Evolutionary conservation across 2,329 filamentous ascomycete genomes (phyloP).

Genomic region (Neofusicoccum ribis): DNA sequence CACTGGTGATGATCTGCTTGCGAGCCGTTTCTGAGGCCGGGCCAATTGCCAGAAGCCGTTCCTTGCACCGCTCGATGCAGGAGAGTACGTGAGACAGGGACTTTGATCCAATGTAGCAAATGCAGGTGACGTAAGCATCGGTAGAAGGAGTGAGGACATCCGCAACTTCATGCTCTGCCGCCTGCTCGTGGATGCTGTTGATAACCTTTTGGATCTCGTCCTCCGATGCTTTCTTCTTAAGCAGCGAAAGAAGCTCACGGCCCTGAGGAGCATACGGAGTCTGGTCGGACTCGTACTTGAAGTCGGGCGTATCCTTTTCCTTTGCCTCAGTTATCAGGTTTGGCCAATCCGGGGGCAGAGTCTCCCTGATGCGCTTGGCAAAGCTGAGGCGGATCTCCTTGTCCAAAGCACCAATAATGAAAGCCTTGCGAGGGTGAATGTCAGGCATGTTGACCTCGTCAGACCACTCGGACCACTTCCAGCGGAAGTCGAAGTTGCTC

Average conservation of each 20-base stretch:
- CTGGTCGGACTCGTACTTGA: constrained; percentile 78
- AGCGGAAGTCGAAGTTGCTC: constrained; percentile 98
- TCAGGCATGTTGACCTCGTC: constrained; percentile 77
- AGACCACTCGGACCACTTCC: constrained; percentile 96
- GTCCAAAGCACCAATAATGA: constrained; percentile 86
- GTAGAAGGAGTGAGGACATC: constrained; percentile 85
- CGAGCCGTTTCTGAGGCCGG: constrained; percentile 73
- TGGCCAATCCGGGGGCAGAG: constrained; percentile 81
- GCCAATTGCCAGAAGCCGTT: constrained; percentile 78
- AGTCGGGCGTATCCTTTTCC: constrained; percentile 93
- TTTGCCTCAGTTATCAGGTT: constrained; percentile 79
- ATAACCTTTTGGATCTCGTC: constrained; percentile 84
- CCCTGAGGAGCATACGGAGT: constrained; percentile 83
- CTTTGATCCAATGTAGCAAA: constrained; percentile 92
- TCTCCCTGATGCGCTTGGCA: constrained; percentile 92
- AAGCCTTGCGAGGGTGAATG: constrained; percentile 86
- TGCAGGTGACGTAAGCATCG: constrained; percentile 89
- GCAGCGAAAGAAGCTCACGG: constrained; percentile 74
- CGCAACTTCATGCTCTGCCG: constrained; percentile 63
- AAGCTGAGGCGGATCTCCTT: constrained; percentile 98
- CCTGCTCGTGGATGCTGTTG: constrained; percentile 76
- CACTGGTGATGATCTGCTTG: constrained; percentile 83
- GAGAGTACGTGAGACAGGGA: constrained; percentile 94
- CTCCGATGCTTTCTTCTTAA: constrained; percentile 81
- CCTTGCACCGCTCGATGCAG: constrained; percentile 92